Evolutionary conservation across 345 rosid genomes (phyloP).

Genomic region (Crucihimalaya himalaica): DNA sequence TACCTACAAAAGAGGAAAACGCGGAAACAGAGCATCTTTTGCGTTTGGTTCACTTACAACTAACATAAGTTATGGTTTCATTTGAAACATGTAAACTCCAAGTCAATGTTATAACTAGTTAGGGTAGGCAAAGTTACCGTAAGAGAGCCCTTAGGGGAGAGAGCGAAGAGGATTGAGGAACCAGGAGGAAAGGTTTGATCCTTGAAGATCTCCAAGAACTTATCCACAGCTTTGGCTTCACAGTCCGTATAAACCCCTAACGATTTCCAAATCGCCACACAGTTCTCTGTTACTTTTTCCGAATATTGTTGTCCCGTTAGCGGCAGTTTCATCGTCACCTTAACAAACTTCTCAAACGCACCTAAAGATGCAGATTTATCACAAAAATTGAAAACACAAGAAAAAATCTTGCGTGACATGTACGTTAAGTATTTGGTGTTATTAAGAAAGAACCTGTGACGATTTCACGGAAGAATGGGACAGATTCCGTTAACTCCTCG

Average conservation of each 20-base stretch:
- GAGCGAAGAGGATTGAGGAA: slow-evolving; percentile 72
- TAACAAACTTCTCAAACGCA: slow-evolving; percentile 62
- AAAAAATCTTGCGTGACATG: neutral
- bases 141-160: slow-evolving; percentile 52
- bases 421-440: neutral
- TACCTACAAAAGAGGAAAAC: neutral
- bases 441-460: slow-evolving; percentile 57
- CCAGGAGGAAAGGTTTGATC: slow-evolving; percentile 67
- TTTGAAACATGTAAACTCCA: neutral
- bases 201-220: slow-evolving; percentile 58
- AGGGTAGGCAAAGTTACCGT: slow-evolving; percentile 42
- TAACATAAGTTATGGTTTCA: neutral
- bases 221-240: slow-evolving; percentile 73
- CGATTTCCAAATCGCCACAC: slow-evolving; percentile 70
- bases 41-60: neutral
- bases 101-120: neutral
- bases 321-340: slow-evolving; percentile 65
- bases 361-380: slow-evolving; percentile 37
- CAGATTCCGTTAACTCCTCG: slow-evolving; percentile 59
- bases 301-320: slow-evolving; percentile 69
- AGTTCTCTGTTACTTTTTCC: slow-evolving; percentile 76
- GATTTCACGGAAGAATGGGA: slow-evolving; percentile 71
- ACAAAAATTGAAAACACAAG: neutral
- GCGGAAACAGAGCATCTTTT: neutral
- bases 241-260: slow-evolving; percentile 66